Conservation (phyloP, 78 protist species). For the Guillardia theta region DNA sequence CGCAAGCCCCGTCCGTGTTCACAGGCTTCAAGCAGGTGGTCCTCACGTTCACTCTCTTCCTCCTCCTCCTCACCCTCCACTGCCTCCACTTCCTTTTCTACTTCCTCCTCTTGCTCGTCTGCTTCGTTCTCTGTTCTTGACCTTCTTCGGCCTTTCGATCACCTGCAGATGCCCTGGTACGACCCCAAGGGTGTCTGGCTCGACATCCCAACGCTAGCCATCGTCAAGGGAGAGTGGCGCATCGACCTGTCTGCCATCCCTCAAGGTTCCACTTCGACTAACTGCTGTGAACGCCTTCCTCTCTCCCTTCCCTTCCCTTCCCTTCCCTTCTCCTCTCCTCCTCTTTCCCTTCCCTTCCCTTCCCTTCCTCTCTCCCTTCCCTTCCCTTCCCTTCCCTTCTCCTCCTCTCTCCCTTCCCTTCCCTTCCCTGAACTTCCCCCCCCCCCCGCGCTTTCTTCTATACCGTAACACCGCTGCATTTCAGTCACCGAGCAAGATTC, state of each 20-base stretch:
- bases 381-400: not conserved
- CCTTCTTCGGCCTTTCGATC: too few relatives aligned
- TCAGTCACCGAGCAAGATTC: too few relatives aligned
- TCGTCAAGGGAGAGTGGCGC: too few relatives aligned
- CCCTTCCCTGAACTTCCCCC: not conserved
- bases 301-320: not conserved
- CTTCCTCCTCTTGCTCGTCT: too few relatives aligned
- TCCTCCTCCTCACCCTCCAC: too few relatives aligned
- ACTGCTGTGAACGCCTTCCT: too few relatives aligned
- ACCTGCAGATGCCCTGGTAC: conserved; percentile 5
- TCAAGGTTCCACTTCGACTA: too few relatives aligned
- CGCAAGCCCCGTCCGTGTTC: not conserved
- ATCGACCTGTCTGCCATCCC: too few relatives aligned
- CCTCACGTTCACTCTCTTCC: not conserved
- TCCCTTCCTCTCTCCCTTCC: not conserved
- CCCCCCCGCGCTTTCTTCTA: not conserved
- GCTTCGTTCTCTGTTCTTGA: too few relatives aligned
- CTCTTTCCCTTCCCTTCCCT: not conserved
- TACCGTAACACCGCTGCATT: not conserved
- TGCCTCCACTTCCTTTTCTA: too few relatives aligned
- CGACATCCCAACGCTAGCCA: too few relatives aligned
- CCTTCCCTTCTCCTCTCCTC: not conserved
- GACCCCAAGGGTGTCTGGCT: not conserved
- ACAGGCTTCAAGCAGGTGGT: not conserved
- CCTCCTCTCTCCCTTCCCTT: not conserved